A percentile compares a stretch with the other conserved stretches of the same genome.
Conservation (phyloP, 768 basidiomycete species). For the Rhodotorula paludigena region DNA sequence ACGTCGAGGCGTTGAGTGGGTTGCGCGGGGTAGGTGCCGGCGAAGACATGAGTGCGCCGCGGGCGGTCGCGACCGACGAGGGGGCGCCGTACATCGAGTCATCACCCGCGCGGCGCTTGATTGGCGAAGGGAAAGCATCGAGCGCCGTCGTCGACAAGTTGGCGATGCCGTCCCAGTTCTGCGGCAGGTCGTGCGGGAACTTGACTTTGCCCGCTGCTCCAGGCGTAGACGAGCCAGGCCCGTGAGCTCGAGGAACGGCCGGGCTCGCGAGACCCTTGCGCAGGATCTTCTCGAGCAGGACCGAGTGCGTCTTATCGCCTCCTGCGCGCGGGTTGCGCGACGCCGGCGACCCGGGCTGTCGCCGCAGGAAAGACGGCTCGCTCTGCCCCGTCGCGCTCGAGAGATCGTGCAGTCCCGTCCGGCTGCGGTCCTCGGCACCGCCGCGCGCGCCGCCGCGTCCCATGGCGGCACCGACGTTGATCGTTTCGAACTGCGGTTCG, state of each 20-base stretch:
- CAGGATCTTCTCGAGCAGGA: constrained; percentile 41
- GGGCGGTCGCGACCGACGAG: constrained; percentile 45
- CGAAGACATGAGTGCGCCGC: not conserved
- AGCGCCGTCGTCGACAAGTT: constrained; percentile 57
- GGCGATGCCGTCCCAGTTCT: constrained; percentile 67
- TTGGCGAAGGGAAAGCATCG: constrained; percentile 49
- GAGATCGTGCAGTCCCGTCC: not conserved
- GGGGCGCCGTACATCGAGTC: constrained; percentile 54
- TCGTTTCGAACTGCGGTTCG: constrained; percentile 38
- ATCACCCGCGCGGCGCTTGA: constrained; percentile 51
- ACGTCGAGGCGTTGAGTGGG: constrained; percentile 48
- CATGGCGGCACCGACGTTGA: constrained; percentile 2
- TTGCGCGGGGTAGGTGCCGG: not conserved
- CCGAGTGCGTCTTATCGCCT: constrained; percentile 40
- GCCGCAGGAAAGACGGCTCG: constrained; percentile 21
- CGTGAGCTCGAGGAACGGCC: constrained; percentile 50
- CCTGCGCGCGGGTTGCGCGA: not conserved
- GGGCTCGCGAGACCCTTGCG: constrained; percentile 50
- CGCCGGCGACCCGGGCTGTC: not conserved
- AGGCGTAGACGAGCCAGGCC: constrained; percentile 55
- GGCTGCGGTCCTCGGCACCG: not conserved
- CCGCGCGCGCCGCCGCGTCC: not conserved
- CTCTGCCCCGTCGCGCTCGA: constrained; percentile 9
- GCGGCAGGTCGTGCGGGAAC: constrained; percentile 55
- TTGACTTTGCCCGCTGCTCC: constrained; percentile 57